Percentiles rank a stretch among this genome's conserved stretches.
These are phyloP conservation scores for Globisporangium spinosum DNA, from an alignment of 352 stramenopile genomes.

Conservation along the genomic window DNA sequence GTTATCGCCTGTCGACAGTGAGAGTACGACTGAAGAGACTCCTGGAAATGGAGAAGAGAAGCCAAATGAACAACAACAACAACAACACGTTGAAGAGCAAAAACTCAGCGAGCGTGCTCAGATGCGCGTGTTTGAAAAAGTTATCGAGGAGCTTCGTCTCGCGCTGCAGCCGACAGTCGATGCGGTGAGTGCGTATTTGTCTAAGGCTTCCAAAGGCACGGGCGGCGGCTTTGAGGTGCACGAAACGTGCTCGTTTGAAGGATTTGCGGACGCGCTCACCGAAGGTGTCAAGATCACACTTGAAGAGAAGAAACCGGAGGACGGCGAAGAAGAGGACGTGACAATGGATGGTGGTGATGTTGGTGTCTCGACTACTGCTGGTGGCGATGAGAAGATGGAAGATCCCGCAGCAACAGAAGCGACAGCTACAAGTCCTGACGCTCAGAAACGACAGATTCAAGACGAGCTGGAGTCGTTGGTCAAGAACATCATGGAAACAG, in stretches of 20 bases:
- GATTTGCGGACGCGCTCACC: constrained; percentile 33
- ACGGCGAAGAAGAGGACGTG: constrained; percentile 50
- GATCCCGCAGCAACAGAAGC: neutral
- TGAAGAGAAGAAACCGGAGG: constrained; percentile 51
- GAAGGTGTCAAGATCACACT: constrained; percentile 29
- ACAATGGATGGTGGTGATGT: constrained; percentile 9
- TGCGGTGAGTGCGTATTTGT: constrained; percentile 29
- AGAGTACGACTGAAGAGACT: neutral
- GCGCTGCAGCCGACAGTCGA: constrained; percentile 24
- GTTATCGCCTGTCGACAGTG: neutral
- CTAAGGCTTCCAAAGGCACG: constrained; percentile 12
- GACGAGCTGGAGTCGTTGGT: constrained; percentile 18
- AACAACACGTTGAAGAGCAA: neutral
- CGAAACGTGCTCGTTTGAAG: constrained; percentile 33
- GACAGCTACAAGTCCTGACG: neutral
- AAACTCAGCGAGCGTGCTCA: constrained; percentile 44
- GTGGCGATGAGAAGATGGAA: neutral
- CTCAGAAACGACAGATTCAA: constrained; percentile 26
- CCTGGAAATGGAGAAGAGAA: neutral
- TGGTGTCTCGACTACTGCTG: neutral
- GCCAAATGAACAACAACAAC: neutral
- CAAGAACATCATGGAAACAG: constrained; percentile 1
- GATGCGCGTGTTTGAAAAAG: constrained; percentile 53
- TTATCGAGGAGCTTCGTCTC: constrained; percentile 36
- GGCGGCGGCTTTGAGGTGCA: constrained; percentile 25